Percentiles rank a stretch among this genome's conserved stretches.
These are phyloP conservation scores for Elongisporangium prolatum DNA, from an alignment of 352 stramenopile species.

Conservation along the genomic window DNA sequence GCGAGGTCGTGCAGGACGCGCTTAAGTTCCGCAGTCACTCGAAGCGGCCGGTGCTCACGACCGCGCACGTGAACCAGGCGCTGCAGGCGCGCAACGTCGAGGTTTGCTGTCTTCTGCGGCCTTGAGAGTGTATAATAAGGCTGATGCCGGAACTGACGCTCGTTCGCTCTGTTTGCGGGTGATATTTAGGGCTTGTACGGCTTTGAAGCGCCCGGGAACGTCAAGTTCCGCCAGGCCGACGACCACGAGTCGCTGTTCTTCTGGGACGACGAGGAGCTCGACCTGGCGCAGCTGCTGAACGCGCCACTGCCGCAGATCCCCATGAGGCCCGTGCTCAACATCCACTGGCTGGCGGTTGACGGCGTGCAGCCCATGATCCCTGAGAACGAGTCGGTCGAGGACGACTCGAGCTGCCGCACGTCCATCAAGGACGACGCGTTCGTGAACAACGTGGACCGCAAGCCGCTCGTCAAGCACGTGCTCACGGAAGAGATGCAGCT, in stretches of 20 bases:
- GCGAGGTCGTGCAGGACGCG: constrained; percentile 79
- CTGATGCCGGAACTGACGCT: background rate
- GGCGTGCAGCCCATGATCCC: constrained; percentile 78
- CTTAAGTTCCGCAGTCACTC: constrained; percentile 82
- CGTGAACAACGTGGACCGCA: constrained; percentile 59
- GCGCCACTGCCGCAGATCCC: constrained; percentile 68
- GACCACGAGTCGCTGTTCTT: constrained; percentile 61
- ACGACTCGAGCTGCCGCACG: constrained; percentile 61
- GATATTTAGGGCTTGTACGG: constrained; percentile 58
- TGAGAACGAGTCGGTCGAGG: constrained; percentile 77
- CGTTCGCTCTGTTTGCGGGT: constrained; percentile 4
- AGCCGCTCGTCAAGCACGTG: constrained; percentile 82
- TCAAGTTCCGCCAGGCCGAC: constrained; percentile 60
- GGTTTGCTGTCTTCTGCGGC: constrained; percentile 13
- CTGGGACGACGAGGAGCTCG: constrained; percentile 68
- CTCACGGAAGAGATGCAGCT: constrained; percentile 88
- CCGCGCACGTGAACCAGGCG: constrained; percentile 73
- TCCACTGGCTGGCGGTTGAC: constrained; percentile 83
- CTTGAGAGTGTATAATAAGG: background rate
- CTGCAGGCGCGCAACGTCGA: constrained; percentile 70
- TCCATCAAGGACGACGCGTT: constrained; percentile 79
- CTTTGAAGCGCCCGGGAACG: constrained; percentile 44
- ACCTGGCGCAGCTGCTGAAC: constrained; percentile 67
- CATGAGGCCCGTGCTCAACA: constrained; percentile 60
- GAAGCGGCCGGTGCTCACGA: constrained; percentile 48